These are phyloP conservation scores for Ustanciosporium gigantosporum DNA, from an alignment of 1,284 basidiomycete genomes.

Conservation along the genomic window DNA sequence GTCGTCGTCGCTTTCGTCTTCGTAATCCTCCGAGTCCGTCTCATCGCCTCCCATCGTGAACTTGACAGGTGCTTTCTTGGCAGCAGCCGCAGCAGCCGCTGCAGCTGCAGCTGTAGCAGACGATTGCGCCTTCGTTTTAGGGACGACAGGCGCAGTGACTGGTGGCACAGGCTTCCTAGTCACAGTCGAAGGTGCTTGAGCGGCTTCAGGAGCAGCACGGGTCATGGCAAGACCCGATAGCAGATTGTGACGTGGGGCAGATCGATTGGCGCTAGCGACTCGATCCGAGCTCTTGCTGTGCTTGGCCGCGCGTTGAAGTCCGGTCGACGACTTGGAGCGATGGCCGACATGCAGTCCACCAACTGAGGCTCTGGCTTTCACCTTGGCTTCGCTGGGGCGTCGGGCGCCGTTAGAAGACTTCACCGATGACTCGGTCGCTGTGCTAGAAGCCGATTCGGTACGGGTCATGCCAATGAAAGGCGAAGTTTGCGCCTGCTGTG, in stretches of 20 bases:
- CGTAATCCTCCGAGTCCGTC: constrained; percentile 46
- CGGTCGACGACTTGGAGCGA: constrained; percentile 33
- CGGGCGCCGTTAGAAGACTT: constrained; percentile 13
- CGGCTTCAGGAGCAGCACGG: constrained; percentile 23
- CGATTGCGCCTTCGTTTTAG: not conserved
- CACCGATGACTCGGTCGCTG: constrained; percentile 28
- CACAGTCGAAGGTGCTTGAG: constrained; percentile 13
- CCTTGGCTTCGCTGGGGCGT: constrained; percentile 17
- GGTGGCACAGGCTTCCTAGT: constrained; percentile 28
- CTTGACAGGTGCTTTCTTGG: constrained; percentile 37
- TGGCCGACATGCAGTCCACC: constrained; percentile 20
- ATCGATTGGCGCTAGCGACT: constrained; percentile 16
- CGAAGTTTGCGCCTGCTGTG: not conserved
- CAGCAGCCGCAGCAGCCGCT: constrained; percentile 6
- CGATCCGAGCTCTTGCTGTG: constrained; percentile 41
- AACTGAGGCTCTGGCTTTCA: constrained; percentile 3
- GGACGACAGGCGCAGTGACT: constrained; percentile 1
- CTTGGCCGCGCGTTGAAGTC: constrained; percentile 25
- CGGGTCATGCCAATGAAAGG: constrained; percentile 25
- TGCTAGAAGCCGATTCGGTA: constrained; percentile 28
- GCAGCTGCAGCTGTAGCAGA: not conserved
- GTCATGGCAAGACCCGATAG: constrained; percentile 41
- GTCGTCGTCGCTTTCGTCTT: constrained; percentile 33
- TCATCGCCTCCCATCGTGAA: constrained; percentile 58
- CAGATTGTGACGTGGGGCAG: constrained; percentile 26